phyloP scores from a whole-genome alignment of 345 rosid species.

The Orychophragmus violaceus region DNA sequence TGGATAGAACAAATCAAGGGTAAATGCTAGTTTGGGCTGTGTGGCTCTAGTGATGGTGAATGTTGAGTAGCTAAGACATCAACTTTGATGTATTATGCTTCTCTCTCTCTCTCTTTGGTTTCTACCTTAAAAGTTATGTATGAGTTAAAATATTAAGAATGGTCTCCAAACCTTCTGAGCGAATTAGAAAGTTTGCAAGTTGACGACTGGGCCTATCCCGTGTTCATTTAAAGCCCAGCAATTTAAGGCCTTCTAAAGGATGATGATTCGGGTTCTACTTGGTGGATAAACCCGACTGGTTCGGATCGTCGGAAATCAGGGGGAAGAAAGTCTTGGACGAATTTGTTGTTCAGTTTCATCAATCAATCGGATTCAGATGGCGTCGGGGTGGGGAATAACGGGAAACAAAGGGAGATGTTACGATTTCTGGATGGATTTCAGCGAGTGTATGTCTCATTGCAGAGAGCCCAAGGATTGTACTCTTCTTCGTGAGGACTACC shows the following conservation, averaged over 20 bases:
- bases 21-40: neutral
- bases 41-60: neutral
- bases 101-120: too few relatives aligned
- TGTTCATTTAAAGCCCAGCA: too few relatives aligned
- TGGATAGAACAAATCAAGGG: neutral
- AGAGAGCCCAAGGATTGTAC: constrained; percentile 91
- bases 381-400: constrained; percentile 96
- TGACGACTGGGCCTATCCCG: too few relatives aligned
- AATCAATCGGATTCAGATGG: constrained; percentile 54
- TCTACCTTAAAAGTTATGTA: too few relatives aligned
- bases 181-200: too few relatives aligned
- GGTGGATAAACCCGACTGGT: too few relatives aligned
- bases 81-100: neutral
- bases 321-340: too few relatives aligned
- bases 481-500: constrained; percentile 89
- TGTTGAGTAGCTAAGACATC: neutral
- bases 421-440: constrained; percentile 67
- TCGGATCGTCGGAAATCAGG: too few relatives aligned
- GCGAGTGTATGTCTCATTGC: constrained; percentile 95
- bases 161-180: too few relatives aligned
- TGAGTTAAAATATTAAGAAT: neutral
- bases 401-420: constrained; percentile 95
- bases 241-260: too few relatives aligned
- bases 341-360: neutral
- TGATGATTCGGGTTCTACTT: too few relatives aligned